These are phyloP conservation scores for Bipolaris victoriae DNA, from an alignment of 2,329 filamentous ascomycete genomes.

Conservation along the genomic window DNA sequence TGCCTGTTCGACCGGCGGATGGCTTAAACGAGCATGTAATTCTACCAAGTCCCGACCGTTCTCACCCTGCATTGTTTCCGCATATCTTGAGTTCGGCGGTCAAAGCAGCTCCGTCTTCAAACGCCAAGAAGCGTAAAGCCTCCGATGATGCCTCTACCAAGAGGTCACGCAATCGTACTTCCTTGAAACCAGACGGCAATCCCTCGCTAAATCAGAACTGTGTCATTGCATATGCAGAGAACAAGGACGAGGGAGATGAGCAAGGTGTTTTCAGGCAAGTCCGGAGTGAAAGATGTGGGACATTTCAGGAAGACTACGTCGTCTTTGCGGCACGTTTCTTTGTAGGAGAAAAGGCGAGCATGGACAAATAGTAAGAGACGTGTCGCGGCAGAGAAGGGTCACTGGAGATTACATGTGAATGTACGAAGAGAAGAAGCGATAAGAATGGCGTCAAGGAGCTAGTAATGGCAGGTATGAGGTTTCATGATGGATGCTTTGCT, in stretches of 20 bases:
- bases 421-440: not conserved
- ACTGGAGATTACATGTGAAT: not conserved
- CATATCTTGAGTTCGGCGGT: too few relatives aligned
- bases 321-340: slow-evolving; percentile 53
- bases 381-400: not conserved
- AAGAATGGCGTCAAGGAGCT: not conserved
- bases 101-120: not conserved
- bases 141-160: not conserved
- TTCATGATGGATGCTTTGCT: too few relatives aligned
- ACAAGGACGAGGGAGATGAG: slow-evolving; percentile 18
- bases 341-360: slow-evolving; percentile 21
- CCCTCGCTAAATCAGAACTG: slow-evolving; percentile 43
- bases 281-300: slow-evolving; percentile 46
- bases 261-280: slow-evolving; percentile 47
- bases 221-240: slow-evolving; percentile 45
- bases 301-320: slow-evolving; percentile 51
- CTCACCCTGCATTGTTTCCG: too few relatives aligned
- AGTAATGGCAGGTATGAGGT: too few relatives aligned
- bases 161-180: slow-evolving; percentile 15
- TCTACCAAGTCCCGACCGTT: not conserved
- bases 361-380: not conserved
- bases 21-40: slow-evolving; percentile 9
- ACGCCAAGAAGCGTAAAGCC: slow-evolving; percentile 22
- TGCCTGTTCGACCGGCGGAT: slow-evolving; percentile 14
- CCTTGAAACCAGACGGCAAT: slow-evolving; percentile 34